Conservation (phyloP, 192 early-diverging fungal genomes). For the Backusella westeae region DNA sequence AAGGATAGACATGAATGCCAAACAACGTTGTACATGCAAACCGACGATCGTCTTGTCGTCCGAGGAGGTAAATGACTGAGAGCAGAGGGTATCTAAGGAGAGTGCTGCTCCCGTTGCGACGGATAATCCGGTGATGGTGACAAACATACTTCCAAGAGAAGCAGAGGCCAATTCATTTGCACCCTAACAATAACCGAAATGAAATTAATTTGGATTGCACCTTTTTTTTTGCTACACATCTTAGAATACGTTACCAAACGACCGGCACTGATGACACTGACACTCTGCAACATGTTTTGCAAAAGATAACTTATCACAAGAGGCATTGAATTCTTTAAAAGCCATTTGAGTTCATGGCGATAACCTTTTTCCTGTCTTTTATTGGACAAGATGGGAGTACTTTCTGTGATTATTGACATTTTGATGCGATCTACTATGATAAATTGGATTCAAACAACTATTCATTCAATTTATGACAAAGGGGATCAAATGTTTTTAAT, state of each 20-base stretch:
- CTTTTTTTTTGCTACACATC: not conserved
- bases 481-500: not conserved
- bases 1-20: slow-evolving; percentile 70
- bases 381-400: not conserved
- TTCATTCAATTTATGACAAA: not conserved
- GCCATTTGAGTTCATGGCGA: slow-evolving; percentile 28
- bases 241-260: slow-evolving; percentile 42
- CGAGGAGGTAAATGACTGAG: slow-evolving; percentile 67
- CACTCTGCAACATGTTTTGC: slow-evolving; percentile 62
- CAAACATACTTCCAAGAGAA: slow-evolving; percentile 69
- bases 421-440: not conserved
- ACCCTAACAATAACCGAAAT: slow-evolving; percentile 16
- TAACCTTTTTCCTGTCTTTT: slow-evolving; percentile 9
- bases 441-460: not conserved
- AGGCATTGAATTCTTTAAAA: slow-evolving; percentile 45
- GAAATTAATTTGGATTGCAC: not conserved
- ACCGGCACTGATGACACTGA: slow-evolving; percentile 66
- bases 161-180: slow-evolving; percentile 65
- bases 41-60: slow-evolving; percentile 62
- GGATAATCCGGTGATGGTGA: slow-evolving; percentile 64
- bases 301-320: slow-evolving; percentile 61
- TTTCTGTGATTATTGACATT: slow-evolving; percentile 1
- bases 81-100: slow-evolving; percentile 75
- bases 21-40: slow-evolving; percentile 72
- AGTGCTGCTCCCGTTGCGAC: slow-evolving; percentile 64